Percentiles rank a stretch among this genome's conserved stretches.
phyloP scores from a whole-genome alignment of 2,329 filamentous ascomycete genomes.

The Tolypocladium amazonense region DNA sequence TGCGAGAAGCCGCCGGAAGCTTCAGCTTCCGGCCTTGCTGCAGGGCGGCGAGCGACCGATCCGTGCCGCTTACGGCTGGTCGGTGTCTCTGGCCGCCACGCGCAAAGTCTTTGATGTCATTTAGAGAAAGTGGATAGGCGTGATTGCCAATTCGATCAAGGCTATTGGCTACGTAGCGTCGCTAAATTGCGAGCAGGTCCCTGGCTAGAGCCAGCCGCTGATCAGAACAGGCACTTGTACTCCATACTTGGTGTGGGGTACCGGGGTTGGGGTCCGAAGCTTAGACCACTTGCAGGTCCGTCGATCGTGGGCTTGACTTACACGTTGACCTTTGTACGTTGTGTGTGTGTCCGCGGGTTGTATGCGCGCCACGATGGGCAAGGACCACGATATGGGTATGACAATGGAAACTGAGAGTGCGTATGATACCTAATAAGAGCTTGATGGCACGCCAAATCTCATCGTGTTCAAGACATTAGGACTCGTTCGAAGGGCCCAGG shows the following conservation, averaged over 20 bases:
- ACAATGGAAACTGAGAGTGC: neutral
- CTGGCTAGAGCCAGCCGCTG: neutral
- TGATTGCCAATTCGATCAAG: neutral
- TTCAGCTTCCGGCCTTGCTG: neutral
- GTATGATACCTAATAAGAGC: neutral
- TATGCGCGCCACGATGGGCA: neutral
- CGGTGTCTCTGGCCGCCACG: neutral
- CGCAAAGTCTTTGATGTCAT: neutral
- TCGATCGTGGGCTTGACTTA: neutral
- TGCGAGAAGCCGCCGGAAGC: neutral
- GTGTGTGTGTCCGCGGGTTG: neutral
- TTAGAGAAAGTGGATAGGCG: neutral
- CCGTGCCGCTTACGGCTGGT: neutral
- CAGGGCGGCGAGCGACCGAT: neutral
- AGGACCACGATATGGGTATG: neutral
- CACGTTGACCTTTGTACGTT: neutral
- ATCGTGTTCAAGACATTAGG: neutral
- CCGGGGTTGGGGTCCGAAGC: neutral
- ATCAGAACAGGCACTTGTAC: neutral
- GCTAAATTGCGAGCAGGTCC: neutral
- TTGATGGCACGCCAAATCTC: no score
- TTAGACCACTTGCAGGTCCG: neutral
- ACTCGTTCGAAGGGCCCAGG: neutral
- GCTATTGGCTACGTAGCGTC: neutral
- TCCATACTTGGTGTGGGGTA: neutral